phyloP scores from a whole-genome alignment of 345 rosid species.

The Dimocarpus longan region DNA sequence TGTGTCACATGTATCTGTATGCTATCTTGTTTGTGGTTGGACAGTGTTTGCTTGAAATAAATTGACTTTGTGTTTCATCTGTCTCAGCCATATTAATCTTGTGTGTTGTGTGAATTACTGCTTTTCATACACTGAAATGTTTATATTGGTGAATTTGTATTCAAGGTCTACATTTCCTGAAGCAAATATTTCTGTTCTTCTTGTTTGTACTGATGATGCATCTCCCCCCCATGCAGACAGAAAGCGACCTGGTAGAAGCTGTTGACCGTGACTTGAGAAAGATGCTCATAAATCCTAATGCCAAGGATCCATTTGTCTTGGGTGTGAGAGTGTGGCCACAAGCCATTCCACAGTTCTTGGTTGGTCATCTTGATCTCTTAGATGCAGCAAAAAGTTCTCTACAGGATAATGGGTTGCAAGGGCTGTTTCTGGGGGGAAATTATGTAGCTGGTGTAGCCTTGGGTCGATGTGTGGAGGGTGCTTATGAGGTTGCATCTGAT shows the following conservation, averaged over 20 bases:
- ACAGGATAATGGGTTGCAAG: slow-evolving; percentile 53
- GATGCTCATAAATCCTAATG: slow-evolving; percentile 79
- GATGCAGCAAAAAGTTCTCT: slow-evolving; percentile 65
- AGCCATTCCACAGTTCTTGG: slow-evolving; percentile 92
- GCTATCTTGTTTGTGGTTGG: background rate
- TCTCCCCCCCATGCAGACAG: slow-evolving; percentile 46
- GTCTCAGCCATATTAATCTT: background rate
- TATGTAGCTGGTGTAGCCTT: slow-evolving; percentile 87
- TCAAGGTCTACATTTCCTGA: background rate
- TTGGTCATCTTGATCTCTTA: slow-evolving; percentile 78
- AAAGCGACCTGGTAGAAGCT: slow-evolving; percentile 75
- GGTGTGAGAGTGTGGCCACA: slow-evolving; percentile 90
- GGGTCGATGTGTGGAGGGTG: slow-evolving; percentile 86
- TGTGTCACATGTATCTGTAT: background rate
- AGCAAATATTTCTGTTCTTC: background rate
- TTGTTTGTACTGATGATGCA: slow-evolving; percentile 2
- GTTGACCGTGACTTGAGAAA: slow-evolving; percentile 88
- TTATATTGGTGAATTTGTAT: background rate
- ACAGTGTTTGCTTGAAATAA: slow-evolving; percentile 1
- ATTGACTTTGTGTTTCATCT: slow-evolving; percentile 1
- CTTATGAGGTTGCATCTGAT: slow-evolving; percentile 74
- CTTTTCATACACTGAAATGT: background rate
- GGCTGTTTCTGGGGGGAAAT: slow-evolving; percentile 80
- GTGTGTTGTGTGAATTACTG: background rate
- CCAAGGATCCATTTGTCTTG: slow-evolving; percentile 67